A percentile compares a stretch with the other conserved stretches of the same genome.
phyloP scores from a whole-genome alignment of 257 asterid species.

The Henckelia pumila region DNA sequence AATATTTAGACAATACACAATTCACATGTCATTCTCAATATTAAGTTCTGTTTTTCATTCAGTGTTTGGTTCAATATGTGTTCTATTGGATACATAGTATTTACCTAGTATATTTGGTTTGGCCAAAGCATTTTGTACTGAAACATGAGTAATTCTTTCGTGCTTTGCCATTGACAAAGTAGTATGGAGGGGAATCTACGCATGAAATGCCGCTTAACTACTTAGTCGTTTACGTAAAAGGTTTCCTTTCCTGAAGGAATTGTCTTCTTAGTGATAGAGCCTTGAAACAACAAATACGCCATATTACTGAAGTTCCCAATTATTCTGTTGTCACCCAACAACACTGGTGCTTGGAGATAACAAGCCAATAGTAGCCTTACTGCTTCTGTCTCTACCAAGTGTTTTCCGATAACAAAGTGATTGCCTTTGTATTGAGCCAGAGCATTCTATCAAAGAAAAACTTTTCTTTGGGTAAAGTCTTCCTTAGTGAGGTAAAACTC shows the following conservation, averaged over 20 bases:
- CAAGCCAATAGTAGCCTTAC: neutral
- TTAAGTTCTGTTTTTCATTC: neutral
- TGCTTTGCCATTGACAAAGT: neutral
- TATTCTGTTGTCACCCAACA: too few relatives aligned
- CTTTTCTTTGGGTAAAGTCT: conserved; percentile 6
- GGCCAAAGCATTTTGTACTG: neutral
- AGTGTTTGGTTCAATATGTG: neutral
- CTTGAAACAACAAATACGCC: neutral
- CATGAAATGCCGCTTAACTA: neutral
- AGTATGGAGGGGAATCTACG: neutral
- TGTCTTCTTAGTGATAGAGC: neutral
- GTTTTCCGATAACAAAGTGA: too few relatives aligned
- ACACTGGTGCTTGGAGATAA: neutral
- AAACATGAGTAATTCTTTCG: neutral
- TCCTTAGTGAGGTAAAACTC: conserved; percentile 17
- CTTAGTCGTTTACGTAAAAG: neutral
- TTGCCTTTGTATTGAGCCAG: neutral
- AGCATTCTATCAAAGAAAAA: neutral
- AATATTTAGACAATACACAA: neutral
- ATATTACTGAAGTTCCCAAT: too few relatives aligned
- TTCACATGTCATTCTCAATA: neutral
- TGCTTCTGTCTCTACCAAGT: neutral
- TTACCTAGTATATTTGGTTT: neutral
- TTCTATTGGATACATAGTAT: neutral
- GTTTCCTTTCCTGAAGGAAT: neutral